Evolutionary conservation across 2,329 filamentous ascomycete genomes (phyloP).

Genomic region (Xylaria sp.): DNA sequence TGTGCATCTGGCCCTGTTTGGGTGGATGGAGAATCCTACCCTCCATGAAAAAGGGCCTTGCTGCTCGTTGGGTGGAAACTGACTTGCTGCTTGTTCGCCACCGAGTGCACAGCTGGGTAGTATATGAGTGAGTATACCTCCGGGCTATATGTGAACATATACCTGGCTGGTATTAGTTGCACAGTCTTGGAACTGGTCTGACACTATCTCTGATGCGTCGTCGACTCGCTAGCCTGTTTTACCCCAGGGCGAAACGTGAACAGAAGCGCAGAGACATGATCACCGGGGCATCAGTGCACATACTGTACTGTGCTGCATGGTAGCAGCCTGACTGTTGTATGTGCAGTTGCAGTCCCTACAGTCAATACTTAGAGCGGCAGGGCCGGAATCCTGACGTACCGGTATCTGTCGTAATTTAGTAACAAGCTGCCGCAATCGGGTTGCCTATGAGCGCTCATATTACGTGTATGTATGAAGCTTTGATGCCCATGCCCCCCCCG

Average conservation of each 20-base stretch:
- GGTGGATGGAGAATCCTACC: slow-evolving; percentile 20
- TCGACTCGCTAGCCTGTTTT: too few species aligned
- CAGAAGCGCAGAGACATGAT: too few species aligned
- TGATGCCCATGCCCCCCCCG: too few species aligned
- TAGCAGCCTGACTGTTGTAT: too few species aligned
- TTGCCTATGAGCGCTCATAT: too few species aligned
- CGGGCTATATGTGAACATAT: not conserved
- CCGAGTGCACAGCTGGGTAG: not conserved
- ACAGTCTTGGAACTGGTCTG: slow-evolving; percentile 10
- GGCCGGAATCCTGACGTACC: slow-evolving; percentile 4
- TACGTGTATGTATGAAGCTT: too few species aligned
- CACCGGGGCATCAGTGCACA: too few species aligned
- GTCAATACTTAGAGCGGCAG: not conserved
- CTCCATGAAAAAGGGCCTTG: slow-evolving; percentile 5
- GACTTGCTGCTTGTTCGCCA: not conserved
- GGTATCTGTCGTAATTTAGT: not conserved
- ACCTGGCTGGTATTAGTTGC: not conserved
- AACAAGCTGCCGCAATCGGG: too few species aligned
- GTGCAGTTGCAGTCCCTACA: too few species aligned
- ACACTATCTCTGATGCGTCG: not conserved
- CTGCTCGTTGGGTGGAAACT: not conserved
- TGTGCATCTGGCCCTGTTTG: slow-evolving; percentile 4
- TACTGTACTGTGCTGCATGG: not conserved
- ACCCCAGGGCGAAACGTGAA: too few species aligned
- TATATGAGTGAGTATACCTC: not conserved